Percentiles rank a stretch among this genome's conserved stretches.
Evolutionary conservation across 768 basidiomycete species (phyloP).

Genomic region (Termitomyces sp.): DNA sequence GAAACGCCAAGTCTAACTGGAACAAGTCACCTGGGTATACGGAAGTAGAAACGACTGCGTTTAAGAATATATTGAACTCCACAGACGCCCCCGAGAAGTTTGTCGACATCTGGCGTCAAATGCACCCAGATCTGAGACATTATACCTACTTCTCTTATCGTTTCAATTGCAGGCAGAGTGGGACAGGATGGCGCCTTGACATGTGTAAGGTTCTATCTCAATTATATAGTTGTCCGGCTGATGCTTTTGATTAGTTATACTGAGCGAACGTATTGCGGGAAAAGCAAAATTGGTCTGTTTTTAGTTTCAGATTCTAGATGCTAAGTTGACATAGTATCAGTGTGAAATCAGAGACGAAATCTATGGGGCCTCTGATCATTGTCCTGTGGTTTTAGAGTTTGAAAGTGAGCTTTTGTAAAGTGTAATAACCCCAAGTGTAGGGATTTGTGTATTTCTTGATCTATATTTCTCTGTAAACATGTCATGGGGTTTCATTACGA

Average conservation of each 20-base stretch:
- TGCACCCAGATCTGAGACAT: conserved; percentile 61
- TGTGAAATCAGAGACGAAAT: conserved; percentile 85
- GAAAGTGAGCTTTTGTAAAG: not conserved
- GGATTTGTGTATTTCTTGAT: too few relatives aligned
- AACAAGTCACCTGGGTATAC: conserved; percentile 88
- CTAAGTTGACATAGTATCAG: conserved; percentile 18
- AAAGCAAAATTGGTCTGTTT: conserved; percentile 51
- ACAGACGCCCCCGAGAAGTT: conserved; percentile 41
- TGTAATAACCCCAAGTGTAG: too few relatives aligned
- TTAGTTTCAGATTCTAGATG: not conserved
- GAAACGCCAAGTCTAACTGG: conserved; percentile 71
- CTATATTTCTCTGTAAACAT: too few relatives aligned
- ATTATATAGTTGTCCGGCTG: not conserved
- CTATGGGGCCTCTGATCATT: conserved; percentile 84
- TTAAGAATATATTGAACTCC: conserved; percentile 59
- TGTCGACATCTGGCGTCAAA: conserved; percentile 74
- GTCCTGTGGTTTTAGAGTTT: conserved; percentile 70
- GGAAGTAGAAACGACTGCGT: conserved; percentile 72
- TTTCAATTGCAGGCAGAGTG: conserved; percentile 74
- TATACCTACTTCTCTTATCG: conserved; percentile 86
- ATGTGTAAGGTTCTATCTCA: conserved; percentile 47
- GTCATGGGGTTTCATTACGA: too few relatives aligned
- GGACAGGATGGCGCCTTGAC: conserved; percentile 85
- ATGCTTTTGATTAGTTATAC: conserved; percentile 44
- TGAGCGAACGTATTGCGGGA: conserved; percentile 63